Base-by-base conservation (phyloP, 139 green algal species). In the Pleodorina starrii region DNA sequence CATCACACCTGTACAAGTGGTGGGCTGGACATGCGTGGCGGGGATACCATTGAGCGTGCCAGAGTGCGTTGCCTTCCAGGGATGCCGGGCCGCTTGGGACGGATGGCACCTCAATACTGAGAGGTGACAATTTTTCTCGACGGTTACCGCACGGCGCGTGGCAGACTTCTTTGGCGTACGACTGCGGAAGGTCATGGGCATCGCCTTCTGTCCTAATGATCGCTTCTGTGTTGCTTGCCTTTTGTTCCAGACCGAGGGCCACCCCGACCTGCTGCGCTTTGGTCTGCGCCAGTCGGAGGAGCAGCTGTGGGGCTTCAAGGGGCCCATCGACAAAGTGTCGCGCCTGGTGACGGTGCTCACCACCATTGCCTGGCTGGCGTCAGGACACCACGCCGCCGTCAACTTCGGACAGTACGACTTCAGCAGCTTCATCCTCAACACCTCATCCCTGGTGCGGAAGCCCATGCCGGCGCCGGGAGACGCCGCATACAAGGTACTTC, bases 351-450 rank as follows among this genome's bases (percentile, higher is more conserved):
- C 79, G 25, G 69, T 95, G 36, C 69, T 92, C 36, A 69, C 82
- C 59, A 94, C 93, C 75, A 93, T 94, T 16, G 86, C 86, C 38
- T 95, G 83, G 80, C 80, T 88, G 46, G 88, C 90, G 29, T 94
- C 90, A 0, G 87, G 42, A 0, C 89, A 95, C 75, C 91, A 95
- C 46, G 90, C 93, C 3, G 90, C 92, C 16, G 90, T 94, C 36
- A 95, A 94, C 87, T 83, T 95, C 91, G 85, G 85, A 21, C 88
- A 92, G 89, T 94, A 93, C 60, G 73, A 88, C 68, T 92, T 85
- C 89, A 75, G 29, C 10, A 27, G 42, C 44, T 85, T 90, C 82
- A 85, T 93, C 68, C 87, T 90, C n/a, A 93, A 94, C 86, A 23
- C 43, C 19, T 73, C 66, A 12, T 80, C 88, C 21, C 60, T 84